phyloP scores from a whole-genome alignment of 371 early-diverging fungal species.

The Mucor irregularis region DNA sequence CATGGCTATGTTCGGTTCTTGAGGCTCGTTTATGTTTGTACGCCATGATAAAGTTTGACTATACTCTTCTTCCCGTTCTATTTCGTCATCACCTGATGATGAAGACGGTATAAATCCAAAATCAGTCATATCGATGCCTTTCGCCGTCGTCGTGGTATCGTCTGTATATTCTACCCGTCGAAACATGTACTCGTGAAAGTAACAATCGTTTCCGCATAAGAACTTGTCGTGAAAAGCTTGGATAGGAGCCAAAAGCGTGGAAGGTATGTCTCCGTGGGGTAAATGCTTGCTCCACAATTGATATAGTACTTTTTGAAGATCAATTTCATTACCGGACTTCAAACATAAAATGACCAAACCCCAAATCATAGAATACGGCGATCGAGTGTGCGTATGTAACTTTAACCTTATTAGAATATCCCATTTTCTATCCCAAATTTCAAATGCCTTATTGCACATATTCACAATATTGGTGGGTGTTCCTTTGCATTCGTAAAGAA shows the following conservation, averaged over 20 bases:
- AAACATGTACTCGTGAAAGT: slow-evolving; percentile 39
- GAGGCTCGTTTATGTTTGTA: slow-evolving; percentile 29
- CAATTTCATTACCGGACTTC: slow-evolving; percentile 23
- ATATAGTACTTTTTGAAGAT: slow-evolving; percentile 20
- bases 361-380: slow-evolving; percentile 31
- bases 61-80: slow-evolving; percentile 7
- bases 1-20: slow-evolving; percentile 22
- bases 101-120: slow-evolving; percentile 15
- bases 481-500: slow-evolving; percentile 34
- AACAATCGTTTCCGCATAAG: slow-evolving; percentile 22
- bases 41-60: slow-evolving; percentile 8
- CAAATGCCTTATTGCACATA: slow-evolving; percentile 29
- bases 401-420: background rate
- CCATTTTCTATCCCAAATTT: slow-evolving; percentile 29
- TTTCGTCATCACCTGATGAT: background rate
- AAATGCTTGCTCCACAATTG: background rate
- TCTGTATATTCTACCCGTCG: slow-evolving; percentile 25
- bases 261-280: slow-evolving; percentile 8
- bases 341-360: slow-evolving; percentile 27
- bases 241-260: slow-evolving; percentile 32
- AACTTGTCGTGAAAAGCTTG: slow-evolving; percentile 38
- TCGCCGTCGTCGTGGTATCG: background rate
- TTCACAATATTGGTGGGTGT: slow-evolving; percentile 16
- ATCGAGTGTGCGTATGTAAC: background rate
- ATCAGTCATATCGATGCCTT: slow-evolving; percentile 8